Conservation (phyloP, 2,329 filamentous ascomycete genomes). For the Chrysoporthe puriensis region DNA sequence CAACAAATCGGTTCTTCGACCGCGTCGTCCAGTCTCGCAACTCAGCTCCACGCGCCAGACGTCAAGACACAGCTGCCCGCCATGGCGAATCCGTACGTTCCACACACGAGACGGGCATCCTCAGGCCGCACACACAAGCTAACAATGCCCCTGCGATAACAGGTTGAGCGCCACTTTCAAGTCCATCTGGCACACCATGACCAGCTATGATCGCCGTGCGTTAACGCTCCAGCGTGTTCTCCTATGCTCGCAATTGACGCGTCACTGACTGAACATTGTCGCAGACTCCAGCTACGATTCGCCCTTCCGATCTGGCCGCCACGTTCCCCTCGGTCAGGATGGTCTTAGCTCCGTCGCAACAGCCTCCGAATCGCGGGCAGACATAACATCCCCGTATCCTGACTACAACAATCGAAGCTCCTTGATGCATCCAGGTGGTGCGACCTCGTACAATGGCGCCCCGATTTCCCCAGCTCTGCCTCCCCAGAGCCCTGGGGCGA, state of each 20-base stretch:
- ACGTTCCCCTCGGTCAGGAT: slow-evolving; percentile 79
- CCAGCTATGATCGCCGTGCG: slow-evolving; percentile 71
- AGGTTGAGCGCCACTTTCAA: slow-evolving; percentile 76
- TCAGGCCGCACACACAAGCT: slow-evolving; percentile 17
- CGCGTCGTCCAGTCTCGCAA: slow-evolving; percentile 14
- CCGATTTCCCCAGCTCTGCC: slow-evolving; percentile 51
- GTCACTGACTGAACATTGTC: slow-evolving; percentile 34
- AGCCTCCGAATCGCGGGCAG: slow-evolving; percentile 83
- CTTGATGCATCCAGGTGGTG: slow-evolving; percentile 53
- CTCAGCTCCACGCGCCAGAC: slow-evolving; percentile 24
- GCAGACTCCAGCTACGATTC: slow-evolving; percentile 94
- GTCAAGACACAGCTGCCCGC: slow-evolving; percentile 20
- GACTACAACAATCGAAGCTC: slow-evolving; percentile 68
- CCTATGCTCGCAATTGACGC: slow-evolving; percentile 18
- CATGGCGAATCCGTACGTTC: slow-evolving; percentile 30
- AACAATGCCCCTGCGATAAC: slow-evolving; percentile 26
- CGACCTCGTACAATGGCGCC: slow-evolving; percentile 64
- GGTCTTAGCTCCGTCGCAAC: slow-evolving; percentile 83
- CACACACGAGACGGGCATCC: neutral
- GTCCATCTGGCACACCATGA: slow-evolving; percentile 94
- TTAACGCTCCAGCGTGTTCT: slow-evolving; percentile 37
- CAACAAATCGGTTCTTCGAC: slow-evolving; percentile 14
- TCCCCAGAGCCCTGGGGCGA: slow-evolving; percentile 57
- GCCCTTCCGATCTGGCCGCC: slow-evolving; percentile 86
- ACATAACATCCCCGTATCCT: slow-evolving; percentile 78